Evolutionary conservation across 108 stramenopile species (phyloP), one percentile per base, ranked within the genome.

Genomic region (Heterococcus sp.): DNA sequence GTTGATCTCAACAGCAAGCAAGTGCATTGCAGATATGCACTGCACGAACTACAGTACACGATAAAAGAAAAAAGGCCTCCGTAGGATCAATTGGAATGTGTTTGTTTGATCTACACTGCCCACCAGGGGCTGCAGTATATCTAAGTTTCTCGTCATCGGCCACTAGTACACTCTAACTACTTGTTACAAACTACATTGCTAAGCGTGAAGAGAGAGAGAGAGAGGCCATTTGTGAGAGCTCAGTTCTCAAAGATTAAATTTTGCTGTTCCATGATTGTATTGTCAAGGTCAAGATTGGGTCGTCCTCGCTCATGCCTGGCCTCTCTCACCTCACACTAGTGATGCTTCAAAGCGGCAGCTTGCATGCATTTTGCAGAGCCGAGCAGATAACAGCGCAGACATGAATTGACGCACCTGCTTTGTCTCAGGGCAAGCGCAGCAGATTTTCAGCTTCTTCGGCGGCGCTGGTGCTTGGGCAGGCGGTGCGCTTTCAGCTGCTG

Each of bases 381-480:
- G 5, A 35, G 0, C 2, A 1, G 4, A 28, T n/a, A 63, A 1
- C 37, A 4, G 70, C n/a, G 37, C 27, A 28, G 33, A 33, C 75
- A 21, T 32, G 29, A 21, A 29, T 0, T 1, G 2, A 81, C 80
- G 11, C 32, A 92, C 89, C 82, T 93, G 89, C 83, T 96, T 96
- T 2, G 96, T 98, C 66, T 97, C 96, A 0, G 97, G 97, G 83
- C 97, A 98, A 66, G 94, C 93, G 78, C 97, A 98, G 86, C 97
- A 98, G 38, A 98, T 98, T 72, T 95, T 97, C 84, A 46, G n/a
- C 29, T 28, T n/a, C 67, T 74, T 74, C 33, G 32, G 4, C 29
- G 71, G 1, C 27, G 37, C 0, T 28, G 5, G 3, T 34, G 37
- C 4, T 26, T 3, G 8, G 14, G 2, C 67, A 39, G 75, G 33